Percentiles rank a stretch among this genome's conserved stretches.
Conservation (phyloP, 2,329 filamentous ascomycete species). For the Mariannaea elegans region DNA sequence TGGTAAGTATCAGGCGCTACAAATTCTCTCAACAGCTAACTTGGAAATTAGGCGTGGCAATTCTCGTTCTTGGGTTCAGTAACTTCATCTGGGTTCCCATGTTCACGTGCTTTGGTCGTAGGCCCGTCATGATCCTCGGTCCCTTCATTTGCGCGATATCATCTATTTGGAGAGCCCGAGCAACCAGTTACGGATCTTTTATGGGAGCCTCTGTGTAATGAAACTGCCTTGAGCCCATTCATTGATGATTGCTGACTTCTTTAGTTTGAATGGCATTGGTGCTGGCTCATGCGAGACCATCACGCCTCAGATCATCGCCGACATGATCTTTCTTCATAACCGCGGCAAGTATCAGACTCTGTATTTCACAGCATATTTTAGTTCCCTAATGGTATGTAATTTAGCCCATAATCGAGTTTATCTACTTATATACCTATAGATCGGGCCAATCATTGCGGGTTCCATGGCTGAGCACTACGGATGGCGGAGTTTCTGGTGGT, state of each 20-base stretch:
- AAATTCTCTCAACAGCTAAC: background rate
- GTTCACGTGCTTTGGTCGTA: constrained; percentile 13
- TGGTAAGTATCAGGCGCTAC: background rate
- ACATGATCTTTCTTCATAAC: constrained; percentile 20
- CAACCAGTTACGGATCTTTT: constrained; percentile 13
- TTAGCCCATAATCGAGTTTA: accelerated
- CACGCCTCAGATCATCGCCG: constrained; percentile 21
- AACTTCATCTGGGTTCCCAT: constrained; percentile 19
- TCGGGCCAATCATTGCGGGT: constrained; percentile 14
- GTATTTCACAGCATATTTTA: constrained; percentile 15
- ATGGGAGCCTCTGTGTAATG: constrained; percentile 15
- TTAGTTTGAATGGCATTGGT: constrained; percentile 15
- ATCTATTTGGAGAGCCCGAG: constrained; percentile 10
- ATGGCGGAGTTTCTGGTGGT: constrained; percentile 18
- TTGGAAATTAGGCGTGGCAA: background rate
- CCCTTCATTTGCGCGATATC: constrained; percentile 14
- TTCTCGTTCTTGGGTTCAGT: constrained; percentile 16
- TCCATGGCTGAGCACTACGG: constrained; percentile 18
- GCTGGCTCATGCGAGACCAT: constrained; percentile 16
- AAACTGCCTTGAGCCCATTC: too few species aligned
- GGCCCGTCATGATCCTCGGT: constrained; percentile 12
- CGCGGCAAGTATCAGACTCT: constrained; percentile 16
- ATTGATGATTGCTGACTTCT: background rate
- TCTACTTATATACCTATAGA: background rate
- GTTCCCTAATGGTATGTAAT: constrained; percentile 7